A percentile compares a stretch with the other conserved stretches of the same genome.
Evolutionary conservation across 257 asterid species (phyloP).

Genomic region (Rauvolfia tetraphylla): DNA sequence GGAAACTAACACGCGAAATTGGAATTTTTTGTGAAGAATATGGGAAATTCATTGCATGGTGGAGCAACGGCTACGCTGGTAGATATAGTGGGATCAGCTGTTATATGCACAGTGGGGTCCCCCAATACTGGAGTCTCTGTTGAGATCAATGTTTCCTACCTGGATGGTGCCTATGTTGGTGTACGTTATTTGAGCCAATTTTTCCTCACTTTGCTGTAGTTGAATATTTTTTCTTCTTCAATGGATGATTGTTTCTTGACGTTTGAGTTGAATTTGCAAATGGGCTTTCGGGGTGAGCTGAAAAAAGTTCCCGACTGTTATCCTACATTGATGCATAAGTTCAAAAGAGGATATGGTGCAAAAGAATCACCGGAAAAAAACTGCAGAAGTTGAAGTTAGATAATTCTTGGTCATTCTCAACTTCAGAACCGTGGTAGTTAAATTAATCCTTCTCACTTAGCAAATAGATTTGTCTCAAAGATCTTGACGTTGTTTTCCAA

Average conservation of each 20-base stretch:
- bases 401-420: background rate
- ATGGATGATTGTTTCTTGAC: background rate
- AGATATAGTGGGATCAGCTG: conserved; percentile 73
- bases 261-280: background rate
- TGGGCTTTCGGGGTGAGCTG: background rate
- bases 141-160: conserved; percentile 71
- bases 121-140: conserved; percentile 63
- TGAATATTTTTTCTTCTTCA: background rate
- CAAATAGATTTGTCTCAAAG: background rate
- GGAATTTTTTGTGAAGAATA: conserved; percentile 13
- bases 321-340: background rate
- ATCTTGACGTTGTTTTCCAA: background rate
- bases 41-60: conserved; percentile 66
- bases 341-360: background rate
- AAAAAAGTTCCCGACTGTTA: background rate
- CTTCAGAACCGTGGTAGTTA: background rate
- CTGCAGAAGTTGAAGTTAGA: background rate
- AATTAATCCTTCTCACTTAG: background rate
- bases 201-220: background rate
- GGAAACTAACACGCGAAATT: background rate
- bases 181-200: conserved; percentile 29
- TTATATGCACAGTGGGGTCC: conserved; percentile 48
- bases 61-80: conserved; percentile 85
- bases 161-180: conserved; percentile 65
- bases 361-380: too few species aligned